Base-by-base conservation (phyloP, 2,329 filamentous ascomycete genomes). In the Curvularia lunata region DNA sequence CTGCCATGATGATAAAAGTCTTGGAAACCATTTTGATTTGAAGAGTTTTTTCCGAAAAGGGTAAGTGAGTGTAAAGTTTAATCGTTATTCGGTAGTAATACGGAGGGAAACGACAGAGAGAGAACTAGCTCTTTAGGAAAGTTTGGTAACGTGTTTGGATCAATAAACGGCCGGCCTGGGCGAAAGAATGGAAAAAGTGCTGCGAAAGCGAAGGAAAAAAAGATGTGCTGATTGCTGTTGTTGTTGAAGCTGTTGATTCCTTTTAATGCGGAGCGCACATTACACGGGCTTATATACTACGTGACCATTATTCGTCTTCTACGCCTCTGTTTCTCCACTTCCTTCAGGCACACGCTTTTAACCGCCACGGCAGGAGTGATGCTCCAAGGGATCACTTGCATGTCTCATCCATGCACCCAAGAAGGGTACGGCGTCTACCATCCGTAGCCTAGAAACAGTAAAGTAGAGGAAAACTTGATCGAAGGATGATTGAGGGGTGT, bases 91-190 rank as follows among this genome's bases (percentile, higher is more conserved):
- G 32, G 37, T 28, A 27, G 34, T 47, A 43, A 50, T 45, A 28
- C 32, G 57, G 58, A 38, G 37, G 52, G 27, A 58, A 52, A 55
- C 43, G 52, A 59, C 48, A 58, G 52, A 21, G 49, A 59, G 73
- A 76, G 74, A 71, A n/a, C 74, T 76, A 74, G 74, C 74, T 77
- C 73, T 70, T 66, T 37, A 54, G 50, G 13, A 63, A 56, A 40
- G 19, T 48, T 43, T 9, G n/a, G 19, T 30, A 30, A 30, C 41
- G 5, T n/a, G 16, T 37, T n/a, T 27, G 25, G 7, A 28, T 21
- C 30, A 50, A 34, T 37, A 41, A 52, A 58, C 57, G 69, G 70
- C 75, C 73, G 64, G 71, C 75, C 74, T 69, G 73, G 71, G 67
- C 64, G 68, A 56, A 59, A 56, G 56, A 62, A 66, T 62, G 63